These are phyloP conservation scores for Boletales sp. DNA, from an alignment of 768 basidiomycete species.

Conservation along the genomic window DNA sequence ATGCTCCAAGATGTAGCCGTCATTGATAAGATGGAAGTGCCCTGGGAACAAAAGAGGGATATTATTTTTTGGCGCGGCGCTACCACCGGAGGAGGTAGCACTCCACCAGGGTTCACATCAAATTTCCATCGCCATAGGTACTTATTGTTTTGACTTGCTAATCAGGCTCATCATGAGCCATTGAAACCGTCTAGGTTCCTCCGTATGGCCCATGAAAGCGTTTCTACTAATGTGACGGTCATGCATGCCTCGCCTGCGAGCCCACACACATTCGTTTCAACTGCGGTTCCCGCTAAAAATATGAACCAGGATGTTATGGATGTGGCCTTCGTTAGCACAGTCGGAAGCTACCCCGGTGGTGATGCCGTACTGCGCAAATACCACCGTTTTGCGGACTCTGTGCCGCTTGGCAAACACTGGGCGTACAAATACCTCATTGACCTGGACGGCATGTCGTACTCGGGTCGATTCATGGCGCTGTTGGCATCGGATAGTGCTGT, in stretches of 20 bases:
- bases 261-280: constrained; percentile 55
- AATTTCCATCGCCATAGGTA: constrained; percentile 87
- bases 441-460: constrained; percentile 94
- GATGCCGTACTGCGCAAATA: constrained; percentile 56
- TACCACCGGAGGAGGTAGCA: constrained; percentile 90
- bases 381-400: constrained; percentile 71
- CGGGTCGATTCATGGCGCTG: constrained; percentile 82
- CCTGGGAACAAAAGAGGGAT: constrained; percentile 85
- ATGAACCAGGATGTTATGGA: constrained; percentile 86
- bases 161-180: not conserved
- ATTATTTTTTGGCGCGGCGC: constrained; percentile 94
- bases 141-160: constrained; percentile 8
- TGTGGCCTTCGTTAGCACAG: constrained; percentile 76
- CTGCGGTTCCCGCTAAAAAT: constrained; percentile 50
- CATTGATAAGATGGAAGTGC: constrained; percentile 81
- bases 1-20: constrained; percentile 55
- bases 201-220: constrained; percentile 64
- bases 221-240: constrained; percentile 53
- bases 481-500: constrained; percentile 86
- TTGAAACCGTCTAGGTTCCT: constrained; percentile 47
- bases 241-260: constrained; percentile 68
- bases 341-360: constrained; percentile 78
- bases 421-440: constrained; percentile 90
- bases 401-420: constrained; percentile 86
- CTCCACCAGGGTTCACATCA: constrained; percentile 76